Evolutionary conservation across 2,329 filamentous ascomycete species (phyloP).

Genomic region (Trichoderma arundinaceum): DNA sequence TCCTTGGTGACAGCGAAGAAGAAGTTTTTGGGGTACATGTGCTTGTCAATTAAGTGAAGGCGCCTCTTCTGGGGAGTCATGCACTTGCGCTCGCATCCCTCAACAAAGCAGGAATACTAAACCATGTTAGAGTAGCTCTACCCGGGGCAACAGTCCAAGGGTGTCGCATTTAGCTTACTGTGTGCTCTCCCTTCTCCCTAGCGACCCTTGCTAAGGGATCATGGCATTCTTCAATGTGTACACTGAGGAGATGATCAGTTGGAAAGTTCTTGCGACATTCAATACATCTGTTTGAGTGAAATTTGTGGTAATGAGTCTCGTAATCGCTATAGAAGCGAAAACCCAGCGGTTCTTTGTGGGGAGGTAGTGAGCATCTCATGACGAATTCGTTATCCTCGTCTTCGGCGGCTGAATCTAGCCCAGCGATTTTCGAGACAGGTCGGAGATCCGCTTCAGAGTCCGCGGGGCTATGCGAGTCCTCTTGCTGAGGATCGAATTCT

Average conservation of each 20-base stretch:
- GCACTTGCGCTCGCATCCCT: conserved; percentile 85
- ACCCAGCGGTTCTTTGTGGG: conserved; percentile 71
- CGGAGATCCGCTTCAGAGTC: conserved; percentile 35
- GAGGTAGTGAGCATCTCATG: conserved; percentile 83
- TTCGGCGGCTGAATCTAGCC: conserved; percentile 58
- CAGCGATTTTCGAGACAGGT: conserved; percentile 60
- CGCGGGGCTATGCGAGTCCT: conserved; percentile 27
- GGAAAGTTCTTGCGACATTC: conserved; percentile 90
- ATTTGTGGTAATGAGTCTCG: conserved; percentile 81
- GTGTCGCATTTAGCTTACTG: conserved; percentile 58
- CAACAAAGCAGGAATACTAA: conserved; percentile 87
- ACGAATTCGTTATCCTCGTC: conserved; percentile 47
- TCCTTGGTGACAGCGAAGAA: conserved; percentile 87
- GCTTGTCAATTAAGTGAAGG: conserved; percentile 91
- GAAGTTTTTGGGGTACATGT: conserved; percentile 86
- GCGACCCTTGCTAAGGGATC: conserved; percentile 76
- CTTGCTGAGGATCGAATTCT: conserved; percentile 40
- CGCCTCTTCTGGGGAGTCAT: conserved; percentile 81
- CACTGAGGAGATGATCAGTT: conserved; percentile 74
- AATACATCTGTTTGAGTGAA: conserved; percentile 82
- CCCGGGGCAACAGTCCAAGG: background rate
- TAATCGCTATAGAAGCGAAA: conserved; percentile 82
- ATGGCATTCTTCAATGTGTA: conserved; percentile 92
- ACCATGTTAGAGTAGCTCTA: conserved; percentile 33
- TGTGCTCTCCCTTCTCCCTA: conserved; percentile 83